A percentile compares a stretch with the other conserved stretches of the same genome.
These are phyloP conservation scores for Letharia columbiana DNA, from an alignment of 495 filamentous ascomycete genomes.

Conservation along the genomic window DNA sequence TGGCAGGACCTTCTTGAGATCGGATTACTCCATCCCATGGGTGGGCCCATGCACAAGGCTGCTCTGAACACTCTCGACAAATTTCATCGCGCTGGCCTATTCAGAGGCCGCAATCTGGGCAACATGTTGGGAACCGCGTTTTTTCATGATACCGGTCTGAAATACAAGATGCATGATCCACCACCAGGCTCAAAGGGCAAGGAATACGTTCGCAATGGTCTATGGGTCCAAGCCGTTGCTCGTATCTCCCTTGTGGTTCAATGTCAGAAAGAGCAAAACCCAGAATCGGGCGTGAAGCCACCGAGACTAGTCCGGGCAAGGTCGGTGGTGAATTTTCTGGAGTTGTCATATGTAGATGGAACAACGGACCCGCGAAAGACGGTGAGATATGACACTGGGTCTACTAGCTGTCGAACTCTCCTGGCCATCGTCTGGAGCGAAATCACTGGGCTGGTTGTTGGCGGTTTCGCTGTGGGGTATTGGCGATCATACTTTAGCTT, in stretches of 20 bases:
- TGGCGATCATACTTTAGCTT: constrained; percentile 7
- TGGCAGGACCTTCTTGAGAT: constrained; percentile 4
- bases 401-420: neutral
- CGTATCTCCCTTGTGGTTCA: neutral
- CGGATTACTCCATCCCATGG: constrained; percentile 18
- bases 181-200: constrained; percentile 3
- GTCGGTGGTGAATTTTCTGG: neutral
- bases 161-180: constrained; percentile 13
- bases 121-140: constrained; percentile 22
- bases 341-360: neutral
- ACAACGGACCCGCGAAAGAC: neutral
- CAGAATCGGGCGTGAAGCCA: neutral
- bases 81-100: constrained; percentile 15
- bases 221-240: constrained; percentile 15
- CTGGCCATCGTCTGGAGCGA: constrained; percentile 13
- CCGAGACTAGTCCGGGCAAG: neutral
- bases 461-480: neutral
- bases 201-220: constrained; percentile 17
- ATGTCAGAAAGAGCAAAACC: neutral
- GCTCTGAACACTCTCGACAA: constrained; percentile 19
- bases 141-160: constrained; percentile 6
- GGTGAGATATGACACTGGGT: neutral
- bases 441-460: neutral
- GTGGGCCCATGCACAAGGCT: constrained; percentile 18
- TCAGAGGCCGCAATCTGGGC: constrained; percentile 15